Percentiles rank a stretch among this genome's conserved stretches.
Evolutionary conservation across 2,329 filamentous ascomycete genomes (phyloP).

Genomic region (Diaporthe helianthi): DNA sequence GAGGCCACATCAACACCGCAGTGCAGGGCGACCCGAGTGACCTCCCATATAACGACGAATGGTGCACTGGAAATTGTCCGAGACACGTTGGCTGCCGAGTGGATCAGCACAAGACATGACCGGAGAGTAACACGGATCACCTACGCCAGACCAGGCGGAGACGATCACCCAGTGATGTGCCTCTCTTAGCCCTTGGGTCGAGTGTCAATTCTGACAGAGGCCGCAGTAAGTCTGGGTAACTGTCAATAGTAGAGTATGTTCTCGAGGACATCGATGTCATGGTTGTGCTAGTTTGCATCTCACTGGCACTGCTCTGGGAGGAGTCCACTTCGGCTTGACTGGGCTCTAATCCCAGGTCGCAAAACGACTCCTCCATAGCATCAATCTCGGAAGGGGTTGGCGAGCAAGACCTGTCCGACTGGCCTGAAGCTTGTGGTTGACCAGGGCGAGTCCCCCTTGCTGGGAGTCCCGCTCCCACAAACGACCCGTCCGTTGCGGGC

Average conservation of each 20-base stretch:
- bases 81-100: slow-evolving; percentile 37
- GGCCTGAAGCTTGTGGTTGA: not conserved
- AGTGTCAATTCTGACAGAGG: not conserved
- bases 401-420: slow-evolving; percentile 8
- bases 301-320: not conserved
- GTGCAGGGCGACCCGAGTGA: slow-evolving; percentile 55
- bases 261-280: not conserved
- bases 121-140: not conserved
- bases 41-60: slow-evolving; percentile 60
- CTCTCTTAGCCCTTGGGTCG: not conserved
- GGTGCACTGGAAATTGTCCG: slow-evolving; percentile 53
- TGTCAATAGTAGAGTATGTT: not conserved
- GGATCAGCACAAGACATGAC: not conserved
- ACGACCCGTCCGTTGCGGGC: too few relatives aligned
- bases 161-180: not conserved
- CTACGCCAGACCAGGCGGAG: slow-evolving; percentile 30
- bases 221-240: not conserved
- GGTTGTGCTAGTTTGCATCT: not conserved
- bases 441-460: not conserved
- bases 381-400: slow-evolving; percentile 31
- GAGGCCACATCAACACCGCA: slow-evolving; percentile 51
- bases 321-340: not conserved
- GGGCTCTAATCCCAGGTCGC: slow-evolving; percentile 2
- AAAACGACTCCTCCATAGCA: slow-evolving; percentile 28
- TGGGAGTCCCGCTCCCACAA: not conserved